Conservation (phyloP, 2,329 filamentous ascomycete genomes). For the Clarireedia homoeocarpa region DNA sequence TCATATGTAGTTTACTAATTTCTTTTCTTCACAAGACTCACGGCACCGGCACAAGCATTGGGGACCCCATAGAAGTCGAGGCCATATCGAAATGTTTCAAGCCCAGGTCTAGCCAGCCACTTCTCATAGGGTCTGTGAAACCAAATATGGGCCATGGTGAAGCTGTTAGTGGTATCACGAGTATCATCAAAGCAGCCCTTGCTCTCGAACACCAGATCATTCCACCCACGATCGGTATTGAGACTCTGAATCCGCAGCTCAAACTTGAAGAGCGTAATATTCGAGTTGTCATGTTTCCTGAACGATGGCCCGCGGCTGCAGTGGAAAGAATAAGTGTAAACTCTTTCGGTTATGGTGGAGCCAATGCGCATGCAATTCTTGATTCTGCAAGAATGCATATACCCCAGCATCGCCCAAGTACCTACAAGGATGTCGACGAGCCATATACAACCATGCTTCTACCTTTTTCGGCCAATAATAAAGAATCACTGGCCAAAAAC, state of each 20-base stretch:
- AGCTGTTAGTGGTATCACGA: constrained; percentile 2
- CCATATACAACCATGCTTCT: background rate
- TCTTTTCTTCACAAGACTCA: background rate
- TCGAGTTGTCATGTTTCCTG: too few relatives aligned
- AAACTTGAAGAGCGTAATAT: background rate
- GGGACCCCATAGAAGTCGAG: constrained; percentile 1
- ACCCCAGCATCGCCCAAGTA: too few relatives aligned
- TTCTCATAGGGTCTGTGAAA: constrained; percentile 13
- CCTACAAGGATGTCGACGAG: too few relatives aligned
- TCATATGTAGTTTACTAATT: too few relatives aligned
- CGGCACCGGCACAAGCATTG: background rate
- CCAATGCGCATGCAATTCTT: constrained; percentile 31
- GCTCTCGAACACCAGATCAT: constrained; percentile 22
- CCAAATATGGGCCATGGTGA: constrained; percentile 5
- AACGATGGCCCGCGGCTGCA: background rate
- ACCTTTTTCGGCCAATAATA: too few relatives aligned
- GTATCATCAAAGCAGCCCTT: constrained; percentile 18
- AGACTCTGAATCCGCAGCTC: constrained; percentile 1
- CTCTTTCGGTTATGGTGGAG: constrained; percentile 32
- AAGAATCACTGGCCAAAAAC: too few relatives aligned
- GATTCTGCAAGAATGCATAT: background rate
- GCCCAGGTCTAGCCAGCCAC: constrained; percentile 13
- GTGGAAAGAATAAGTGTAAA: constrained; percentile 24
- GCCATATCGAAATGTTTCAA: constrained; percentile 3
- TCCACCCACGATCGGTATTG: constrained; percentile 13